Evolutionary conservation across 768 basidiomycete genomes (phyloP), one percentile per base, ranked within the genome.

Genomic region (Boletellus emodensis): DNA sequence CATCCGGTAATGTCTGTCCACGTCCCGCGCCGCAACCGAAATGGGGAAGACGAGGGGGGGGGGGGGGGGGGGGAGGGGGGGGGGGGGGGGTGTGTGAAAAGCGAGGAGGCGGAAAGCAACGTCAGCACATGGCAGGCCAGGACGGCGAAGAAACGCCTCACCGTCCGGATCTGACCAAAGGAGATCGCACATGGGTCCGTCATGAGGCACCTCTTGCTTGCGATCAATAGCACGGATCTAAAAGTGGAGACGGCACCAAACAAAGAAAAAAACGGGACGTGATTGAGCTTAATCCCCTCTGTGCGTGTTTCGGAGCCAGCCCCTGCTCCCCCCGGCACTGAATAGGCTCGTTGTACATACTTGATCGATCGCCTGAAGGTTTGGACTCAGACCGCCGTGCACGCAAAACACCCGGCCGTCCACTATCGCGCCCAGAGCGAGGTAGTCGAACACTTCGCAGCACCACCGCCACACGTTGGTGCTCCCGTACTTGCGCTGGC

Each of bases 111-210:
- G 26, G 26, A 28, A 28, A 28, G 26, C 47, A 33, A 45, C 26
- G 49, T 53, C 48, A 33, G 45, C 72, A 57, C 4, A 30, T 30
- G 30, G 7, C 30, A 8, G 30, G 30, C 30, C 4, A 30, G 30
- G 7, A 44, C 22, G 34, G 34, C 22, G 15, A 36, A 7, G 34
- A 8, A 22, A 8, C 36, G 36, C 36, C 64, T 57, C 49, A 94
- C 94, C 94, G 68, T 98, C 95, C 40, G 95, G 95, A 75, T 98
- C 95, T 52, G 94, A 96, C 95, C 95, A 98, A n/a, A 98, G 75
- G 2, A 98, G 75, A 71, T 98, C 95, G 63, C 95, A 98, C 95
- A 98, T 97, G 8, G 94, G 85, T 12, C 95, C 95, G 64, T 98
- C 95, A 67, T 98, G 95, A 24, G 95, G 95, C 20, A 98, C 95